Base-by-base conservation (phyloP, 768 basidiomycete species). In the Suillus bovinus region DNA sequence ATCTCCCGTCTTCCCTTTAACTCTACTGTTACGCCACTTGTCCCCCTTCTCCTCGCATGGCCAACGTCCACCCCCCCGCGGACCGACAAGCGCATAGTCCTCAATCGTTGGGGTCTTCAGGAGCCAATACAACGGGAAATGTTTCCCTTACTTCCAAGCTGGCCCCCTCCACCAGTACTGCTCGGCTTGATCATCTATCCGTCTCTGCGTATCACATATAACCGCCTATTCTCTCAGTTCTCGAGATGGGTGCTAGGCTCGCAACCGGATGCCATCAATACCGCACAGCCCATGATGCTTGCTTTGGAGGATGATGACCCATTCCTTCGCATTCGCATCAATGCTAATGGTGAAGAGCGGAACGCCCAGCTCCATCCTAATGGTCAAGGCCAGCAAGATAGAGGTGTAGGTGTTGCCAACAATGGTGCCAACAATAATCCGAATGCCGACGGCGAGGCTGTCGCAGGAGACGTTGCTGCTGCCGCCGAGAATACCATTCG, bases 111-210 rank as follows among this genome's bases (percentile, higher is more conserved):
- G 66, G 29, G 53, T 24, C 5, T 17, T 38, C 59, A 10, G 41
- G 57, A 0, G 34, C 36, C 0, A 64, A 17, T 9, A 11, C 55
- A 16, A 39, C n/a, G 69, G 41, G 71, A 72, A 17, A 4, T 68
- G 24, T 73, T 74, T 31, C 73, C 71, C 10, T 58, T 73, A 27
- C 71, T 76, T 11, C 72, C 76, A 2, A 65, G 65, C 17, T 88
- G 86, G 86, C 87, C 87, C 5, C 87, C 87, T 6, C 82, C 86
- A 0, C 86, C 87, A 0, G 66, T 83, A n/a, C 64, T 84, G 2
- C 83, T 86, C 46, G 84, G 84, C 9, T 66, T 86, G 14, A 72
- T 87, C 55, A 66, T 84, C 8, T 72, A 86, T 8, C 87, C 87
- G 0, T 58, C 86, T 52, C 71, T 81, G 3, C 79, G 81, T 13